phyloP scores from a whole-genome alignment of 441 rosid species.

The Metrosideros polymorpha region DNA sequence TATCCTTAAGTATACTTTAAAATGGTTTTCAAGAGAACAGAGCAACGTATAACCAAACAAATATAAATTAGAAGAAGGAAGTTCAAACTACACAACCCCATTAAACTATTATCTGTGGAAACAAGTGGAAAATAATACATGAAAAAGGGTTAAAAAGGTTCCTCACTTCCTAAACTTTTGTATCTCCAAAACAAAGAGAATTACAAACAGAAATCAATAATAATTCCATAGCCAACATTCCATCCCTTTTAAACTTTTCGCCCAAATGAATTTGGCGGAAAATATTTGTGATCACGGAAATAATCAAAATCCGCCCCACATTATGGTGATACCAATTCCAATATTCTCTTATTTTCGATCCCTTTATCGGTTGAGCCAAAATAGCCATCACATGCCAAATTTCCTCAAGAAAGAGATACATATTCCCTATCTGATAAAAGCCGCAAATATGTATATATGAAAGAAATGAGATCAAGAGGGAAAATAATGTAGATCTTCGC shows the following conservation, averaged over 20 bases:
- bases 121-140: neutral
- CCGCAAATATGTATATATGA: too few relatives aligned
- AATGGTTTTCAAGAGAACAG: neutral
- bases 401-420: neutral
- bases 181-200: constrained; percentile 29
- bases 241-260: constrained; percentile 24
- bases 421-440: neutral
- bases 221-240: constrained; percentile 44
- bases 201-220: constrained; percentile 23
- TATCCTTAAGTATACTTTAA: neutral
- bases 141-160: neutral
- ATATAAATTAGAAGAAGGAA: neutral
- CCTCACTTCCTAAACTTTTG: constrained; percentile 22
- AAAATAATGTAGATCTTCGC: neutral
- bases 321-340: constrained; percentile 84
- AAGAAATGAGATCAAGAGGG: neutral
- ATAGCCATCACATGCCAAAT: constrained; percentile 35
- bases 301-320: constrained; percentile 5
- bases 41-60: neutral
- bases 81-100: neutral
- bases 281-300: constrained; percentile 41
- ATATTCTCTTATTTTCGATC: constrained; percentile 28
- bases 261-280: constrained; percentile 59
- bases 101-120: neutral
- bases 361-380: constrained; percentile 44